Evolutionary conservation across 2,329 filamentous ascomycete genomes (phyloP).

Genomic region (Trichoderma brevicompactum): DNA sequence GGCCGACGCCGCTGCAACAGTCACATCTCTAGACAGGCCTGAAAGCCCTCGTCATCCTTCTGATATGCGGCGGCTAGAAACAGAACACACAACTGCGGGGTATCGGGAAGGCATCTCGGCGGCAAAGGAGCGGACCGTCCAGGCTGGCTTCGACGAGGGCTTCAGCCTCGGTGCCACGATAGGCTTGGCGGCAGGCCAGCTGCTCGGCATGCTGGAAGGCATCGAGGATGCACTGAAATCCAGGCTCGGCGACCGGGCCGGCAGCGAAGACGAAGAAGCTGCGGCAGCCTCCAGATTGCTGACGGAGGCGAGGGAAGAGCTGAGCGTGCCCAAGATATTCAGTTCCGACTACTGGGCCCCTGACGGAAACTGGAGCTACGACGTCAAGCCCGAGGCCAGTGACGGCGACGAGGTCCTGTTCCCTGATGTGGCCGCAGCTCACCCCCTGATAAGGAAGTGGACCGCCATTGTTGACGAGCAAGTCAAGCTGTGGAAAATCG

Average conservation of each 20-base stretch:
- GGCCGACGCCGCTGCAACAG: background rate
- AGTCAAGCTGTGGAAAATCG: conserved; percentile 42
- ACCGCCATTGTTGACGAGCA: conserved; percentile 43
- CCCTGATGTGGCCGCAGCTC: conserved; percentile 65
- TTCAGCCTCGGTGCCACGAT: conserved; percentile 83
- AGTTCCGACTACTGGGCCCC: conserved; percentile 66
- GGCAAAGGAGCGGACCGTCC: conserved; percentile 77
- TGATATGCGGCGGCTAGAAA: conserved; percentile 75
- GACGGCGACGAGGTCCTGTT: conserved; percentile 56
- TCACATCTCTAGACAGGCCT: conserved; percentile 2
- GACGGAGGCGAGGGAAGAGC: conserved; percentile 58
- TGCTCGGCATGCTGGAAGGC: conserved; percentile 79
- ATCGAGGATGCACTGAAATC: conserved; percentile 56
- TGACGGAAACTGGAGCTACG: conserved; percentile 73
- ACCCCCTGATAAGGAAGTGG: conserved; percentile 72
- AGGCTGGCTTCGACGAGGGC: conserved; percentile 89
- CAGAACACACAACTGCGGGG: conserved; percentile 79
- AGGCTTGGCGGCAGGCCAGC: conserved; percentile 72
- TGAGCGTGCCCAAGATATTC: conserved; percentile 67
- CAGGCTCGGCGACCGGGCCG: conserved; percentile 30
- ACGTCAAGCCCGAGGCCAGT: conserved; percentile 47
- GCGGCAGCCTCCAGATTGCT: conserved; percentile 43
- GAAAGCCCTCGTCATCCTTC: conserved; percentile 48
- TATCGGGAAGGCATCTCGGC: conserved; percentile 85
- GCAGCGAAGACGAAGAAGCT: conserved; percentile 32